Conservation (phyloP, 2,329 filamentous ascomycete genomes). For the Ceratocystis ficicola region DNA sequence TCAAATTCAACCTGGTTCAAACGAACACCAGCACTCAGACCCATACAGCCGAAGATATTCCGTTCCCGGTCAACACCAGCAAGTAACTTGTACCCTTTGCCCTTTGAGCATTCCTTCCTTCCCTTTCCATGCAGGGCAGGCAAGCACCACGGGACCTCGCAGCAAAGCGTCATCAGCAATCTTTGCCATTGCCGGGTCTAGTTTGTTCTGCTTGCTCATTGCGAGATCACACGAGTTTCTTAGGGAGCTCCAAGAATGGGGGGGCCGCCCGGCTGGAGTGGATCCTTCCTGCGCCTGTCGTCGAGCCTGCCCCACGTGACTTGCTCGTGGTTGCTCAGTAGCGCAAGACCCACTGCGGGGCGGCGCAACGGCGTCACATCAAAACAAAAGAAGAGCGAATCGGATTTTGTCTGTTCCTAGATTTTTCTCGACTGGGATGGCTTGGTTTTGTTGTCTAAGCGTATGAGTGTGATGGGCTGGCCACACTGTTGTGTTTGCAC, state of each 20-base stretch:
- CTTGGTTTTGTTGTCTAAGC: not conserved
- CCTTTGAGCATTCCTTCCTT: no score
- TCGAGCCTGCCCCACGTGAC: slow-evolving; percentile 8
- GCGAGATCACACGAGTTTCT: no score
- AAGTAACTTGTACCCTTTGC: no score
- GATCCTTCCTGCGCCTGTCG: not conserved
- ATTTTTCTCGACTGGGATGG: not conserved
- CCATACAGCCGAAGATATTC: no score
- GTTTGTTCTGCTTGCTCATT: no score
- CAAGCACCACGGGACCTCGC: no score
- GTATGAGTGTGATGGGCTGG: not conserved
- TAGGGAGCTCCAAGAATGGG: not conserved
- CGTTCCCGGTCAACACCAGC: no score
- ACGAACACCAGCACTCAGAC: no score
- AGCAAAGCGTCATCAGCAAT: no score
- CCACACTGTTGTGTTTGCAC: not conserved
- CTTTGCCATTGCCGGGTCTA: no score
- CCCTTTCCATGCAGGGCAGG: no score
- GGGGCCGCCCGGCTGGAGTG: not conserved
- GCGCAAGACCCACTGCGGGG: slow-evolving; percentile 12
- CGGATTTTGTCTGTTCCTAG: slow-evolving; percentile 6
- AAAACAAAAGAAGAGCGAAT: slow-evolving; percentile 2
- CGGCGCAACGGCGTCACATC: slow-evolving; percentile 13
- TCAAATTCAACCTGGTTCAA: no score
- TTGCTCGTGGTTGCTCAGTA: slow-evolving; percentile 9